Evolutionary conservation across 345 rosid genomes (phyloP), one percentile per base, ranked within the genome.

Genomic region (Eucalyptus regnans): DNA sequence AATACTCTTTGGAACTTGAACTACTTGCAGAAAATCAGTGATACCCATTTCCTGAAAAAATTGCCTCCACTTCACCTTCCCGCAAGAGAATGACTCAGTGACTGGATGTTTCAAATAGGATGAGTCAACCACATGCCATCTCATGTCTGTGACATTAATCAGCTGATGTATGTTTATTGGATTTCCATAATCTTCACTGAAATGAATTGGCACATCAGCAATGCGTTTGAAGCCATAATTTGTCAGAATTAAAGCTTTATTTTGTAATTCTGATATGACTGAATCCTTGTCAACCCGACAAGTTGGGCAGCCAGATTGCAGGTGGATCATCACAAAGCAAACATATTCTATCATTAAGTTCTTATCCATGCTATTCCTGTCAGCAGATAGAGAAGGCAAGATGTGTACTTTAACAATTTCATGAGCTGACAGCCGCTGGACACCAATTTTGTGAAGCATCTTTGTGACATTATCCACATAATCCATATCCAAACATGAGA

Each of bases 241-340:
- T 85, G 99, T 95, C 91, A 94, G 91, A 91, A 98, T 87, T 80
- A 93, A 92, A 88, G 98, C 98, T 89, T 94, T 96, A 88, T 89
- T 92, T 90, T 84, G 92, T 51, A 98, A 92, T 93, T 94, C 95
- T 9, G 93, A 92, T 44, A 96, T 90, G 89, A 97, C 93, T 88
- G 66, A 85, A 87, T 92, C 94, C 94, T 97, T 93, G 90, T 97
- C 98, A 89, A 50, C 90, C 88, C 68, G 92, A 91, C 99, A 98
- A 90, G 60, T 89, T 80, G 93, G 89, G 91, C 99, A 98, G 93
- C 91, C 90, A 90, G 98, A 97, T 88, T 93, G 96, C 44, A 98
- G 92, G 92, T 98, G 99, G 89, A 95, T 92, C 99, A 97, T 98
- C 87, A 95, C 95, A 94, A 97, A 96, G 94, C 99, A 96, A 60